Evolutionary conservation across 2,329 filamentous ascomycete species (phyloP).

Genomic region (Exophiala xenobiotica): DNA sequence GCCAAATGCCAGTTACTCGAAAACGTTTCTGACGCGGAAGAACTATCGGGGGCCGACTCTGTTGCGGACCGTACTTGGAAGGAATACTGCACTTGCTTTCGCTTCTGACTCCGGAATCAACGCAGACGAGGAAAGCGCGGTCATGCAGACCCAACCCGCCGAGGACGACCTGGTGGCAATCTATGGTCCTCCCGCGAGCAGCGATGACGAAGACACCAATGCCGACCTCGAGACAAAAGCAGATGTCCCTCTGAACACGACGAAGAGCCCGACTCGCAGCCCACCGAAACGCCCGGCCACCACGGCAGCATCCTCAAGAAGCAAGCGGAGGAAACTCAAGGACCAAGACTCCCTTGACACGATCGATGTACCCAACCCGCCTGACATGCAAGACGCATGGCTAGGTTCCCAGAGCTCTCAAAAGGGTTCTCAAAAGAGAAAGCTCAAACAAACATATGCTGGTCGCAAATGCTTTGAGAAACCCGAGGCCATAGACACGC

Average conservation of each 20-base stretch:
- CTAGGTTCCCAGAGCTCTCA: slow-evolving; percentile 7
- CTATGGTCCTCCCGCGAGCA: slow-evolving; percentile 19
- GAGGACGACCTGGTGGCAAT: slow-evolving; percentile 13
- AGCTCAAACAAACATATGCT: slow-evolving; percentile 14
- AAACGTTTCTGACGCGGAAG: slow-evolving; percentile 15
- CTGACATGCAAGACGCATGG: slow-evolving; percentile 6
- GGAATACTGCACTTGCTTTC: slow-evolving; percentile 1
- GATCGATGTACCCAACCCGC: neutral
- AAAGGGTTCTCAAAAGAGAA: slow-evolving; percentile 20
- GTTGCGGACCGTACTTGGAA: slow-evolving; percentile 12
- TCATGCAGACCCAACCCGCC: slow-evolving; percentile 4
- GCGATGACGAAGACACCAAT: slow-evolving; percentile 31
- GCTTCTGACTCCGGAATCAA: neutral
- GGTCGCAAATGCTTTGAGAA: slow-evolving; percentile 14
- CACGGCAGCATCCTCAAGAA: slow-evolving; percentile 15
- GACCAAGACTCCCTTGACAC: slow-evolving; percentile 7
- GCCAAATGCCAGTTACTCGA: slow-evolving; percentile 21
- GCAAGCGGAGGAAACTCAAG: slow-evolving; percentile 19
- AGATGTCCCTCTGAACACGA: slow-evolving; percentile 41
- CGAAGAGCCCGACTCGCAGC: slow-evolving; percentile 6
- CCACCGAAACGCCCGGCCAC: slow-evolving; percentile 13
- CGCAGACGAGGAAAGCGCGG: neutral
- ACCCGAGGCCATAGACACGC: slow-evolving; percentile 9
- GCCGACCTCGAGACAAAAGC: slow-evolving; percentile 38
- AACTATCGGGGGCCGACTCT: slow-evolving; percentile 19